These are phyloP conservation scores for Gracilaria caudata DNA, from an alignment of 23 red algal genomes.

Conservation along the genomic window DNA sequence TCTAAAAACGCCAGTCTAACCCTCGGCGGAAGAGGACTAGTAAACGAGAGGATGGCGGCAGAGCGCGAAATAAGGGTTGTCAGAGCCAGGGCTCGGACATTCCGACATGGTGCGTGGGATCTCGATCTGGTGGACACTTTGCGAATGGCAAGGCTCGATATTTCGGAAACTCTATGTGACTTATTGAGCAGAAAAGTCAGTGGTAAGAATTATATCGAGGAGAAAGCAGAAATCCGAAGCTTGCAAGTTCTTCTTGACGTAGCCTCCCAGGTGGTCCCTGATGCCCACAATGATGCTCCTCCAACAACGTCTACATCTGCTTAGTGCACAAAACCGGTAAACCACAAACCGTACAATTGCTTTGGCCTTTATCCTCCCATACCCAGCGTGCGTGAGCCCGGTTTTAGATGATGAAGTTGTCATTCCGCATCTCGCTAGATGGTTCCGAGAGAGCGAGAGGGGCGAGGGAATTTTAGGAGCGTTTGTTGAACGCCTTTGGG, in stretches of 20 bases:
- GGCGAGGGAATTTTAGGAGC: too few species aligned
- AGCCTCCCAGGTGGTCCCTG: background rate
- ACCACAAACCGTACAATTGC: background rate
- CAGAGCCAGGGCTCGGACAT: background rate
- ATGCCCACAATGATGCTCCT: background rate
- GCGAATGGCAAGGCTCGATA: background rate
- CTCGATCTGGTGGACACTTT: background rate
- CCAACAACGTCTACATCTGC: background rate
- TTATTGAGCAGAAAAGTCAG: background rate
- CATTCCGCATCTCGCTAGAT: too few species aligned
- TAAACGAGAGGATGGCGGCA: background rate
- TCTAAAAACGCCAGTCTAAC: background rate
- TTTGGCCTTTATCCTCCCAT: too few species aligned
- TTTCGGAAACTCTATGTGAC: background rate
- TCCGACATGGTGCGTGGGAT: background rate
- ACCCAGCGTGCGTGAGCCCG: too few species aligned
- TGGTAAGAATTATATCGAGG: background rate
- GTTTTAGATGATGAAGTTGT: background rate
- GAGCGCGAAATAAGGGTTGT: conserved; percentile 13
- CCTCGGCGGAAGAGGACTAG: conserved; percentile 5
- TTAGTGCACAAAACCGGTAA: background rate
- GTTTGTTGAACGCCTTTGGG: too few species aligned
- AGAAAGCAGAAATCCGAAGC: conserved; percentile 9
- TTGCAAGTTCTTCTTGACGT: background rate
- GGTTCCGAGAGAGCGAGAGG: too few species aligned